These are phyloP conservation scores for Aspergillus pseudonomiae DNA, from an alignment of 2,329 filamentous ascomycete genomes.

Conservation along the genomic window DNA sequence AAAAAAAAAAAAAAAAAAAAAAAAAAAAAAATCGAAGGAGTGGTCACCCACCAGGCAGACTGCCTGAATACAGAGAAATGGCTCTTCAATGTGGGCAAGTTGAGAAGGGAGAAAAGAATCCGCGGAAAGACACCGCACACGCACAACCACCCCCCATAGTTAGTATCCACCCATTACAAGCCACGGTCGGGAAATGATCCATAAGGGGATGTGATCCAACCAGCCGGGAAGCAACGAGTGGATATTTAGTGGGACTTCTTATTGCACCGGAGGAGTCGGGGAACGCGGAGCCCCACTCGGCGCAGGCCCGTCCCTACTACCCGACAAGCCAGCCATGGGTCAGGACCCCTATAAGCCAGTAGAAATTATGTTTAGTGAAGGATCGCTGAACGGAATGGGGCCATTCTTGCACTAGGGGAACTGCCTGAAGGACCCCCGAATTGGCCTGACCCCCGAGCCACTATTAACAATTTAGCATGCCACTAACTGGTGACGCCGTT, in stretches of 20 bases:
- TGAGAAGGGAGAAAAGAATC: neutral
- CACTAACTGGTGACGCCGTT: slow-evolving; percentile 18
- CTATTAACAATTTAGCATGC: slow-evolving; percentile 4
- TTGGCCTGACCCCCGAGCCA: slow-evolving; percentile 1
- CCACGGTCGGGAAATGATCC: neutral
- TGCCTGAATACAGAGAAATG: neutral
- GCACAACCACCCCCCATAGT: neutral
- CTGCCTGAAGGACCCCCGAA: neutral
- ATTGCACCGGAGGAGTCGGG: slow-evolving; percentile 23
- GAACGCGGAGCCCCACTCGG: slow-evolving; percentile 30
- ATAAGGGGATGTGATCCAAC: slow-evolving; percentile 16
- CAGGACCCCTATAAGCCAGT: slow-evolving; percentile 10
- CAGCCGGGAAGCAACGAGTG: slow-evolving; percentile 17
- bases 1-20: too few species aligned
- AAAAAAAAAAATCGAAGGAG: neutral
- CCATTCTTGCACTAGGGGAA: slow-evolving; percentile 5
- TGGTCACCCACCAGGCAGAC: neutral
- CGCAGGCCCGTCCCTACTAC: slow-evolving; percentile 25
- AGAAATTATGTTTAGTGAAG: neutral
- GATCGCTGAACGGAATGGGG: slow-evolving; percentile 4
- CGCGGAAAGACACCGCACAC: neutral
- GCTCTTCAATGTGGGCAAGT: neutral
- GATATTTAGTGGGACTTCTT: slow-evolving; percentile 17
- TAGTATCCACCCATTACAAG: neutral
- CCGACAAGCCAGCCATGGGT: slow-evolving; percentile 17